Base-by-base conservation (phyloP, 2,329 filamentous ascomycete species). In the Arthrobotrys entomopaga region DNA sequence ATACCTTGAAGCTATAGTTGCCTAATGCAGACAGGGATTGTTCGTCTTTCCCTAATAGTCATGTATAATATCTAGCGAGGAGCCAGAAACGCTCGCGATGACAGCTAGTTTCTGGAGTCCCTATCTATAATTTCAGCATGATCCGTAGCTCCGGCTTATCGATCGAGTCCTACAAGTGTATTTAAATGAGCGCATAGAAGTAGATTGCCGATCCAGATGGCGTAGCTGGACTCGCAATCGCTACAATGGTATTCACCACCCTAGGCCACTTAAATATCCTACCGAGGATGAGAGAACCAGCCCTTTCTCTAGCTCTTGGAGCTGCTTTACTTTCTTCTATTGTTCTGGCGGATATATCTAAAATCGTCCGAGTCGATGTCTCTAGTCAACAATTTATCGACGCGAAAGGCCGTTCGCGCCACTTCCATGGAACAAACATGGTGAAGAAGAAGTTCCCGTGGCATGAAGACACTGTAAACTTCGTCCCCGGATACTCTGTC, bases 371-470 rank as follows among this genome's bases (percentile, higher is more conserved):
- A 24, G 65, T 75, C n/a, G 71, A 75, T 61, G 65, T 75, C 22
- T 43, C 58, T 3, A 75, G 71, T 22, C 71, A 75, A 24, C 71
- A 75, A 29, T 75, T 75, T 22, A 70, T 75, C 46, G 71, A 75
- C 43, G 64, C 64, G 20, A 46, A 75, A 24, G 71, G 71, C 2
- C 58, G 71, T 8, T 75, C 71, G 22, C 64, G 71, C 19, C 71
- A 75, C 53, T 75, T 75, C 48, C 71, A 75, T 63, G 71, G 71
- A 38, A 75, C 71, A 5, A 75, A 75, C 20, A 75, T 75, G 71
- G 71, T 75, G 6, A 75, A 75, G 26, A 75, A 75, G 26, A 60
- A 59, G 26, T 70, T 70, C 48, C 71, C 71, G 5, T 75, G 60
- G 42, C 71, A 75, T 29, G 59, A 63, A 52, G 65, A 75, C 19